Conservation (phyloP, 768 basidiomycete species). For the Boletellus sp. region DNA sequence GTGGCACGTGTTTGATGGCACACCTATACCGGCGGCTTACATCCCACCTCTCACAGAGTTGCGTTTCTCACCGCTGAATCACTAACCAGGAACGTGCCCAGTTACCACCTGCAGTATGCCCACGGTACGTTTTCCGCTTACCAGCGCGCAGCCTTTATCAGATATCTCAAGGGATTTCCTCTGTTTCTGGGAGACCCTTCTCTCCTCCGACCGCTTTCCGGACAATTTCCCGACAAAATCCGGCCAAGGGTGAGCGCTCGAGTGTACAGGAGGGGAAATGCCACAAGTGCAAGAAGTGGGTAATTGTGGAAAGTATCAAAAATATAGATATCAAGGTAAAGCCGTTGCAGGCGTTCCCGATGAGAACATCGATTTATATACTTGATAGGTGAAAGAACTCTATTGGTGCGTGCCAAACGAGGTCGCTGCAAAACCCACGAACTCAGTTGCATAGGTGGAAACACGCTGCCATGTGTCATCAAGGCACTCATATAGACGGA, state of each 20-base stretch:
- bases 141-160: background rate
- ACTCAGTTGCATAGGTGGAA: conserved; percentile 58
- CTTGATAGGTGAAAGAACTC: conserved; percentile 60
- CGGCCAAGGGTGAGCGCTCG: conserved; percentile 58
- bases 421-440: background rate
- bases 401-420: conserved; percentile 56
- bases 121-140: conserved; percentile 49
- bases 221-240: conserved; percentile 37
- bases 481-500: conserved; percentile 49
- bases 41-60: conserved; percentile 17
- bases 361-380: background rate
- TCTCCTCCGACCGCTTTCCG: conserved; percentile 72
- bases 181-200: conserved; percentile 65
- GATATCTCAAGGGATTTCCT: conserved; percentile 57
- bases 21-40: conserved; percentile 2
- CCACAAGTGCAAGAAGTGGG: conserved; percentile 73
- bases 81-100: conserved; percentile 25
- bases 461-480: conserved; percentile 77
- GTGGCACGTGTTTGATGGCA: conserved; percentile 46
- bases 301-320: conserved; percentile 70
- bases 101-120: conserved; percentile 80
- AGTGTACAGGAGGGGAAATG: conserved; percentile 69
- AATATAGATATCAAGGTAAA: conserved; percentile 66
- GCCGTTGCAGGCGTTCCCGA: background rate
- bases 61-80: background rate